Conservation (phyloP, 2,329 filamentous ascomycete genomes). For the Diaporthe humulicola region DNA sequence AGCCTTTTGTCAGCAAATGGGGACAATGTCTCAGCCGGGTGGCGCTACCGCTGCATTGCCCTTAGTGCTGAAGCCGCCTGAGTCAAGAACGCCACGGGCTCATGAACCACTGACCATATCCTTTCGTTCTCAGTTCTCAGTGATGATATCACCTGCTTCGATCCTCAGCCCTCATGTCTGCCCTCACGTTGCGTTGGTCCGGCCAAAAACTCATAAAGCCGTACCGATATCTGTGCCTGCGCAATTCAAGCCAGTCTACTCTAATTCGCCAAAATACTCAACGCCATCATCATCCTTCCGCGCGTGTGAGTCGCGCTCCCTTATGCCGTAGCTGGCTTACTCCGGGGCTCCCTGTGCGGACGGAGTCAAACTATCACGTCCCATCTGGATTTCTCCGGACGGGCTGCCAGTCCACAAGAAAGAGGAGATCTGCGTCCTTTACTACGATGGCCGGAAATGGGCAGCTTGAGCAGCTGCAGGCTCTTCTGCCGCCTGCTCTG, state of each 20-base stretch:
- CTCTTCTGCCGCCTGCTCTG: neutral
- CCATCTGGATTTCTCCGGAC: neutral
- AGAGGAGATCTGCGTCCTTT: neutral
- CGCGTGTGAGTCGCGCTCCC: neutral
- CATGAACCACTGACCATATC: neutral
- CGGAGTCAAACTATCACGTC: too few species aligned
- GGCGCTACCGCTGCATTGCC: neutral
- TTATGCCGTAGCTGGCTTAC: neutral
- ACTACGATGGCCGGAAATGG: neutral
- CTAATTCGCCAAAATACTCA: neutral
- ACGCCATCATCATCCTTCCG: neutral
- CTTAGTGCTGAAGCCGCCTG: slow-evolving; percentile 7
- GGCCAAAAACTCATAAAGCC: neutral
- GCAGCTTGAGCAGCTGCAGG: neutral
- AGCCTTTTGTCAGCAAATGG: neutral
- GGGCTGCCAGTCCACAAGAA: neutral
- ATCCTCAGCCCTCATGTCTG: neutral
- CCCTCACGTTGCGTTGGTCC: neutral
- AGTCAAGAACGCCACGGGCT: neutral
- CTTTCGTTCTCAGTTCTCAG: neutral
- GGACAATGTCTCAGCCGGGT: neutral
- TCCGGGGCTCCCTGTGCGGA: neutral
- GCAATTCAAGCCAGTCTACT: neutral
- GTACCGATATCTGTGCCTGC: neutral
- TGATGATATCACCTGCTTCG: neutral